These are phyloP conservation scores for Mycena venus DNA, from an alignment of 768 basidiomycete genomes.

Conservation along the genomic window DNA sequence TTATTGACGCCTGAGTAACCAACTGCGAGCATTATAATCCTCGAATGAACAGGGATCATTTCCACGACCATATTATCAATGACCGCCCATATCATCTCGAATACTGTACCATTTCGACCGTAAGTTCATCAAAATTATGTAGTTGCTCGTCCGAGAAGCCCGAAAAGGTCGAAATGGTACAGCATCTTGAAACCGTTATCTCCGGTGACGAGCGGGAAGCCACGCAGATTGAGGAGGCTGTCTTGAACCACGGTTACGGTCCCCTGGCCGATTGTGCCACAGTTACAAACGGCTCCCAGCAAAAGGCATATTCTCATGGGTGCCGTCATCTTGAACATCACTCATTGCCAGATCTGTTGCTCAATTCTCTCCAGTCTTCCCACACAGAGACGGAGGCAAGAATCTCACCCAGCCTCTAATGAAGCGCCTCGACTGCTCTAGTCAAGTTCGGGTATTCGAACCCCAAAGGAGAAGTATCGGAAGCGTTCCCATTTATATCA, in stretches of 20 bases:
- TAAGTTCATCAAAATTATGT: too few species aligned
- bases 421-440: too few species aligned
- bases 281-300: conserved; percentile 2
- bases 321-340: not conserved
- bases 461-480: conserved; percentile 29
- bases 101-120: too few species aligned
- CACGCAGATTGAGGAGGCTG: not conserved
- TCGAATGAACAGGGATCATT: not conserved
- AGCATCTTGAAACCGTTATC: conserved; percentile 17
- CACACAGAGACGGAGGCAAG: not conserved
- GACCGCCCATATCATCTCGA: too few species aligned
- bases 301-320: not conserved
- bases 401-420: conserved; percentile 16
- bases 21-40: not conserved
- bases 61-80: not conserved
- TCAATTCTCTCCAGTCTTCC: not conserved
- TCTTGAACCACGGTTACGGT: not conserved
- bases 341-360: too few species aligned
- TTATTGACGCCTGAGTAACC: too few species aligned
- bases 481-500: conserved; percentile 31
- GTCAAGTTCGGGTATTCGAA: conserved; percentile 22
- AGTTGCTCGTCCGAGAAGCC: too few species aligned
- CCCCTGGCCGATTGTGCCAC: conserved; percentile 12
- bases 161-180: too few species aligned
- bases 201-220: conserved; percentile 5